Evolutionary conservation across 139 green algal species (phyloP), one percentile per base, ranked within the genome.

Genomic region (Desmodesmus armatus): DNA sequence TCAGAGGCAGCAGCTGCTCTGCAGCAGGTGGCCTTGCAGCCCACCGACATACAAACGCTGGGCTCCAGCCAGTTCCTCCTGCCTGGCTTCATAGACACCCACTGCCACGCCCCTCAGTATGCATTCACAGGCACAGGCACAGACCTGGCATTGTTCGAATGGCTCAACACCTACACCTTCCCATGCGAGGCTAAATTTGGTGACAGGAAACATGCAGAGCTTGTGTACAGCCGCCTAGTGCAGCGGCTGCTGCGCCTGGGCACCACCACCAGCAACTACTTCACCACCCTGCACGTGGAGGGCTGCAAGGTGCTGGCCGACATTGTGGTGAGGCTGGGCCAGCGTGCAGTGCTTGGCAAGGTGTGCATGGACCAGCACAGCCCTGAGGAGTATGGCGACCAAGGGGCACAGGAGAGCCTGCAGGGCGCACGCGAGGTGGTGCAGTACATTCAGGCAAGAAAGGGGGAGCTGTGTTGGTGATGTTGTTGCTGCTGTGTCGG

Each of bases 331-430:
- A 4, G 60, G 31, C 65, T 87, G 21, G 93, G 93, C 0, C 87
- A 93, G 84, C 70, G 93, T 0, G 93, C 92, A 2, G 89, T 94
- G 39, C 85, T 96, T 0, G 93, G 92, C 86, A 94, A 94, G 89
- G 89, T 78, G 41, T 78, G 70, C 70, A 78, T 78, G 40, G 40
- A 78, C n/a, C 70, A 78, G 41, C 41, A 93, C 89, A 13, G 85
- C 90, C 89, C 91, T 0, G 89, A 92, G 0, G 69, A 47, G 29
- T 95, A 93, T 73, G 55, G 89, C 27, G 90, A 96, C 65, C n/a
- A 40, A 37, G n/a, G 39, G 11, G 89, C 85, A 27, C 83, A 88
- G 19, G 75, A 90, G 58, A 91, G 84, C 27, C 37, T 94, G 21
- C 63, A 81, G 7, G 91, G 83, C 15, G 89, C 91, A 17, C 76